Evolutionary conservation across 768 basidiomycete species (phyloP).

Genomic region (Lyophyllum semitale): DNA sequence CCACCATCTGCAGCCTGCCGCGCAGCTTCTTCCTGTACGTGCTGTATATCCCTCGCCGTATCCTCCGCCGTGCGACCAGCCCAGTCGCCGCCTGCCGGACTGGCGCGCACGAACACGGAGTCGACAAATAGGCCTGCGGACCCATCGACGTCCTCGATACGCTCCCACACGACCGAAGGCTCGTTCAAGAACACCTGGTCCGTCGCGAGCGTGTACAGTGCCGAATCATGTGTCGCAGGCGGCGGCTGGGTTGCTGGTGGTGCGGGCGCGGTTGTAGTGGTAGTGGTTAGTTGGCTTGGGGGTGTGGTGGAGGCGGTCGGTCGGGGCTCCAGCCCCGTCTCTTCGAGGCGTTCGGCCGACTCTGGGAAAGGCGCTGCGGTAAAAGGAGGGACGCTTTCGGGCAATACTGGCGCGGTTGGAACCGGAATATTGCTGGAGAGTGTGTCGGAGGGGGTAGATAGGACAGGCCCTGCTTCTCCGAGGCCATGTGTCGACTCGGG

Average conservation of each 20-base stretch:
- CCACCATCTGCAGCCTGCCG: conserved; percentile 13
- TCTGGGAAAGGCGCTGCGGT: neutral
- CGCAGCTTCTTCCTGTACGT: conserved; percentile 32
- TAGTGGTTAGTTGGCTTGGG: neutral
- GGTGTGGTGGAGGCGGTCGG: neutral
- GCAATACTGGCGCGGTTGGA: too few species aligned
- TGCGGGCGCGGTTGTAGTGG: neutral
- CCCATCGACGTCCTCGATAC: conserved; percentile 86
- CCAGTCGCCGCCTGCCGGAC: conserved; percentile 79
- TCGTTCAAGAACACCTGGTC: conserved; percentile 82
- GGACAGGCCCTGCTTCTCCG: neutral
- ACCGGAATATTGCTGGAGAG: too few species aligned
- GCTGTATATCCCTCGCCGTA: conserved; percentile 52
- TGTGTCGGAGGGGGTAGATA: too few species aligned
- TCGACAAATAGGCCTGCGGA: conserved; percentile 79
- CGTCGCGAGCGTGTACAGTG: conserved; percentile 82
- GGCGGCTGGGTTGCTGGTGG: conserved; percentile 1
- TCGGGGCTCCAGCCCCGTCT: neutral
- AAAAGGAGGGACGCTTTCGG: too few species aligned
- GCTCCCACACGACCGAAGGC: conserved; percentile 86
- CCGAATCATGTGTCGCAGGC: conserved; percentile 24
- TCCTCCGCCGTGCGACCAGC: conserved; percentile 73
- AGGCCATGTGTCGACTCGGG: neutral
- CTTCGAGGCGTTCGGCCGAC: neutral
- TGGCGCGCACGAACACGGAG: conserved; percentile 59